phyloP scores from a whole-genome alignment of 306 rosid genomes.

The Parietaria judaica region DNA sequence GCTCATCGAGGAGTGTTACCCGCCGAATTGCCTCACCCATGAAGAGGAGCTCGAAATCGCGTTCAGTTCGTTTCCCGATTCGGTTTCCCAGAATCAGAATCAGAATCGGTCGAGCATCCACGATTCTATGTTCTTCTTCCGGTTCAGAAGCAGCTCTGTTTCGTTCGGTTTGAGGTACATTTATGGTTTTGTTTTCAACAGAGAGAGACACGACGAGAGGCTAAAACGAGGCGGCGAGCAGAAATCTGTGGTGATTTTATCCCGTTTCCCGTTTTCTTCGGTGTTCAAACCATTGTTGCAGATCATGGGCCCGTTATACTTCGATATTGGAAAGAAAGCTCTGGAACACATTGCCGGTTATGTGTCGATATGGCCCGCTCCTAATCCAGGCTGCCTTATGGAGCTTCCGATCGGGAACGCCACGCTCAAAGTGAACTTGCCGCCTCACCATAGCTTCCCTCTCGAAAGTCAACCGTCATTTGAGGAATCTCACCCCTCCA shows the following conservation, averaged over 20 bases:
- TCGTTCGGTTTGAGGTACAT: constrained; percentile 40
- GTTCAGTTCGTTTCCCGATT: constrained; percentile 77
- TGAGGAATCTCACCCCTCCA: constrained; percentile 59
- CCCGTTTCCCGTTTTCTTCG: constrained; percentile 63
- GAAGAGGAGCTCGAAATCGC: constrained; percentile 86
- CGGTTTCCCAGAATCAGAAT: constrained; percentile 69
- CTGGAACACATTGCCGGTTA: constrained; percentile 83
- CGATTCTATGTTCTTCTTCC: constrained; percentile 82
- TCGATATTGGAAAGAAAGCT: constrained; percentile 84
- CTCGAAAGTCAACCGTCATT: constrained; percentile 38
- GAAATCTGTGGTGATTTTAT: constrained; percentile 82
- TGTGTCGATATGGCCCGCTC: constrained; percentile 84
- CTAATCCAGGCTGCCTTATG: constrained; percentile 70
- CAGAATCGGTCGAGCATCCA: constrained; percentile 77
- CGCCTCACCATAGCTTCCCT: constrained; percentile 73
- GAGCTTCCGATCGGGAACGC: constrained; percentile 97
- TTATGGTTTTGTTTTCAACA: constrained; percentile 86
- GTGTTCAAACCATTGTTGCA: constrained; percentile 87
- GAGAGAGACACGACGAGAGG: constrained; percentile 96
- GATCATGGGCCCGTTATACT: constrained; percentile 85
- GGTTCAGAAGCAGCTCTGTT: constrained; percentile 30
- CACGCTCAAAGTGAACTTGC: constrained; percentile 70
- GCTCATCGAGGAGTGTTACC: constrained; percentile 91
- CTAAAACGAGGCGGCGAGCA: constrained; percentile 95
- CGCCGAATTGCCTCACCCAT: constrained; percentile 55